Conservation (phyloP, 208 protist species). For the Acanthamoeba lenticulata region DNA sequence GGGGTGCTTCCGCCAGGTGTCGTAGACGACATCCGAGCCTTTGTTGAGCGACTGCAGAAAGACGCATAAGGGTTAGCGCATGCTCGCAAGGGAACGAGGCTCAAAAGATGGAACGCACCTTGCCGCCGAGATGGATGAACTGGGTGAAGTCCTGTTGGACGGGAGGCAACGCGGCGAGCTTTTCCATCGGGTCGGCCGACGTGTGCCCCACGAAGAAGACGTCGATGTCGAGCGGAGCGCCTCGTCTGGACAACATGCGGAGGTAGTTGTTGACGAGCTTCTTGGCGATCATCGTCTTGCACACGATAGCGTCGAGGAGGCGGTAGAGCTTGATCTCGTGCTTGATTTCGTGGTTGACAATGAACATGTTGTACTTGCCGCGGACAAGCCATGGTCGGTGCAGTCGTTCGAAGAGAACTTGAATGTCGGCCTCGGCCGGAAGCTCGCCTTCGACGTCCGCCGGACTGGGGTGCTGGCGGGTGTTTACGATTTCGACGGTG, state of each 20-base stretch:
- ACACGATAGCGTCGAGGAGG: neutral
- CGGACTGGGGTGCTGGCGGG: neutral
- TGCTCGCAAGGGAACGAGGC: neutral
- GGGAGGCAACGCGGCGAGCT: neutral
- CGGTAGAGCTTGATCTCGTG: neutral
- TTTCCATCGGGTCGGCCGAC: neutral
- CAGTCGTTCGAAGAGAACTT: neutral
- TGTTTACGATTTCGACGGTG: neutral
- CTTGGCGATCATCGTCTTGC: neutral
- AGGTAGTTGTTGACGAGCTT: neutral
- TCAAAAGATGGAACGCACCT: neutral
- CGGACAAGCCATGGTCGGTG: neutral
- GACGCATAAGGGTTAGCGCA: neutral
- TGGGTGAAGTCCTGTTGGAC: neutral
- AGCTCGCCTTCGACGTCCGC: neutral
- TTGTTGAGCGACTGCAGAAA: neutral
- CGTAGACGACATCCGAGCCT: neutral
- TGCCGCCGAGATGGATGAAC: neutral
- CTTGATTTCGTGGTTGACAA: neutral
- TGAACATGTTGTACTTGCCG: conserved; percentile 10
- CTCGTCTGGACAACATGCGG: too few species aligned
- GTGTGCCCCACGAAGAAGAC: neutral
- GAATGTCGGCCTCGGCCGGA: neutral
- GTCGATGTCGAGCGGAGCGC: neutral
- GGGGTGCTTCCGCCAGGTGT: neutral